Base-by-base conservation (phyloP, 805 yeast species). In the Dipodascus geniculatus region DNA sequence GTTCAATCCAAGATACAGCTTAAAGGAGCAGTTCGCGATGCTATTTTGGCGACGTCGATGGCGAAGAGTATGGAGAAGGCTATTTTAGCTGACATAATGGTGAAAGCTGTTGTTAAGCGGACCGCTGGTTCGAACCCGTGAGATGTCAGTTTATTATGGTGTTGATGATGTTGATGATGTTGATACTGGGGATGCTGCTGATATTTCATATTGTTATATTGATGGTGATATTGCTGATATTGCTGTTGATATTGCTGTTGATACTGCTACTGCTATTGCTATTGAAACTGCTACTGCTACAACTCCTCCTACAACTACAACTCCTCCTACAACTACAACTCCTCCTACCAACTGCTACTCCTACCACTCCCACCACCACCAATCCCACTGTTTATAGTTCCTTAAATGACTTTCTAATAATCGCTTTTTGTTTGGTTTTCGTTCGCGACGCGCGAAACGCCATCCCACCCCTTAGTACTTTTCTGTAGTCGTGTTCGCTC, bases 401-500 rank as follows among this genome's bases (percentile, higher is more conserved):
- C 6, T 28, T 28, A 6, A 28, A 28, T 28, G 33, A 28, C 11
- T 28, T 6, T 28, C 11, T 11, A 28, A 28, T 28, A 28, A 28
- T 28, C 11, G 11, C 6, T 11, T 6, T 28, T 28, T 28, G 33
- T 28, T 28, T 28, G 9, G 6, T 28, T n/a, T n/a, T n/a, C n/a
- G n/a, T n/a, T n/a, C n/a, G n/a, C n/a, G n/a, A n/a, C n/a, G n/a
- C n/a, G n/a, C n/a, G n/a, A n/a, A n/a, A n/a, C n/a, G n/a, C n/a
- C n/a, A n/a, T 38, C 14, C 14, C 20, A n/a, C 17, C 14, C 14
- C 14, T 38, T n/a, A n/a, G 19, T 38, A 16, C 44, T 8, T 31
- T 50, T 42, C 23, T 50, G 47, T 42, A 28, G 24, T 50, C 42
- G 23, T 50, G 52, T 17, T 22, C n/a, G 3, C 48, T 50, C 3